Evolutionary conservation across 1,284 basidiomycete genomes (phyloP), one percentile per base, ranked within the genome.

Genomic region (Irpex sp.): DNA sequence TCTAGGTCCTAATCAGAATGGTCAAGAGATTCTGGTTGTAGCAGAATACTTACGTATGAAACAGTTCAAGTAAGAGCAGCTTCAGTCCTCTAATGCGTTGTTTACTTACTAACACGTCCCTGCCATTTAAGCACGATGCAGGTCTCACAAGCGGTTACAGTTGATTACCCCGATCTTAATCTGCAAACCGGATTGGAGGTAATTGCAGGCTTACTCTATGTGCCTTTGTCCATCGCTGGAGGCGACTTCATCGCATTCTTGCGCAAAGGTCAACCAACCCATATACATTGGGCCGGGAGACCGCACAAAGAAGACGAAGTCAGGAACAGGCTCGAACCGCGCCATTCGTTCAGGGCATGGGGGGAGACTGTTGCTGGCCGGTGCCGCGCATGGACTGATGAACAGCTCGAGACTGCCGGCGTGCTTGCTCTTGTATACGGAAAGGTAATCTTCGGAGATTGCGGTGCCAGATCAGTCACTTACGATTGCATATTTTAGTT

Each of bases 341-440:
- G 92, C 35, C 87, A 83, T 66, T 93, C 90, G 1, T 95, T 95
- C 81, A 92, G 88, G 75, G 82, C 83, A 2, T 96, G 93, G 93
- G 86, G 86, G 0, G 90, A 95, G 74, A 88, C 80, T 1, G 87
- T 95, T 7, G 82, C 85, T 19, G 93, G 92, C 2, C 81, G 86
- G 51, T 89, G 85, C 68, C 81, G 90, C 37, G 79, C 80, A 4
- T 97, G 93, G 93, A 89, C 90, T 9, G 92, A 95, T 64, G 93
- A 95, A 70, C 92, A 95, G 72, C 75, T 95, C 55, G 93, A 95
- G 75, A 94, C 93, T 2, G 93, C 92, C 0, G 88, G 89, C 49
- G 91, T 95, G 4, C 79, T 95, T n/a, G 89, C 92, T 15, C 76
- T 95, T 26, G 91, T 95, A 8, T 93, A 92, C 68, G 90, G 91